Evolutionary conservation across 148 eudicot species (phyloP).

Genomic region (Rhododendron henanense): DNA sequence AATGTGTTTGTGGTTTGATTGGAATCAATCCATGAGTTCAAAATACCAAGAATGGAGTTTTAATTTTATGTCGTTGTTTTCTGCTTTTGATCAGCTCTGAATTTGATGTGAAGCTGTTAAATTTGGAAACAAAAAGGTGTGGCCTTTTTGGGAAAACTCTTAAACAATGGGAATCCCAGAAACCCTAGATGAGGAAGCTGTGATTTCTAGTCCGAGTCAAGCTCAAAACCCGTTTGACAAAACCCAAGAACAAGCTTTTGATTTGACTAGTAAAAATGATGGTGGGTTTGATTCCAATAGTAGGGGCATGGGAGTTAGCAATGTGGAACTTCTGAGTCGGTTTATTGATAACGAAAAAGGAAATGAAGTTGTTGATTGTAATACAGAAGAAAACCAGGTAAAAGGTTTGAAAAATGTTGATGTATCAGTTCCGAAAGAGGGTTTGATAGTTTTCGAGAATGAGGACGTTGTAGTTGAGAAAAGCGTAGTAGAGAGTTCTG

Average conservation of each 20-base stretch:
- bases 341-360: not conserved
- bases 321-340: slow-evolving; percentile 9
- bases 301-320: not conserved
- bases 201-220: slow-evolving; percentile 13
- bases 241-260: slow-evolving; percentile 10
- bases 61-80: not conserved
- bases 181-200: slow-evolving; percentile 21
- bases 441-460: not conserved
- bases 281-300: not conserved
- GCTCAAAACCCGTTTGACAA: slow-evolving; percentile 18
- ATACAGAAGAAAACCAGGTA: not conserved
- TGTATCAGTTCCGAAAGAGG: not conserved
- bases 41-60: not conserved
- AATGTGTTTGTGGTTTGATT: not conserved
- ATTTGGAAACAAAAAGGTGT: slow-evolving; percentile 5
- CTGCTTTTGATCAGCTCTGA: slow-evolving; percentile 9
- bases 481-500: slow-evolving; percentile 12
- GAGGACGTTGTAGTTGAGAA: not conserved
- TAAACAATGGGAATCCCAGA: slow-evolving; percentile 26
- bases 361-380: not conserved
- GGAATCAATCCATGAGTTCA: not conserved
- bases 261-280: slow-evolving; percentile 7
- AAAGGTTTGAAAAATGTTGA: not conserved
- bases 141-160: slow-evolving; percentile 13
- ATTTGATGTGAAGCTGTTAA: not conserved